These are phyloP conservation scores for Kwoniella sp. DNA, from an alignment of 768 basidiomycete genomes.

Conservation along the genomic window DNA sequence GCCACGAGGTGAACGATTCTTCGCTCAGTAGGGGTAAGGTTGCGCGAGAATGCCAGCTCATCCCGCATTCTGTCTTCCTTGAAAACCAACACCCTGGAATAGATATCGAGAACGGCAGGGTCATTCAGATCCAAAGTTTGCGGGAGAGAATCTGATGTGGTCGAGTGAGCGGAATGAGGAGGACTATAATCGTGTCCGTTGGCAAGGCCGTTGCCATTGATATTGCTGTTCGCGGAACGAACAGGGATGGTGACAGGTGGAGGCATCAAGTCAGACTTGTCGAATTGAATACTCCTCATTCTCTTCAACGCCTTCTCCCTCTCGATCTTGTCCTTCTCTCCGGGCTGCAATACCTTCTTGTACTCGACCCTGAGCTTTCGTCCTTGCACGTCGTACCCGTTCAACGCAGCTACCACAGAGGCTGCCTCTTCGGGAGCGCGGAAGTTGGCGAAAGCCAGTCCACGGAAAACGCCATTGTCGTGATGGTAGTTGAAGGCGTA, in stretches of 20 bases:
- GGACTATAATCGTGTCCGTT: slow-evolving; percentile 34
- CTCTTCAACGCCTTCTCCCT: slow-evolving; percentile 96
- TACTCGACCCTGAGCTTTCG: slow-evolving; percentile 98
- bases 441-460: slow-evolving; percentile 97
- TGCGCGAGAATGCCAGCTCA: slow-evolving; percentile 92
- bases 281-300: slow-evolving; percentile 95
- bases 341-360: slow-evolving; percentile 98
- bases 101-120: slow-evolving; percentile 91
- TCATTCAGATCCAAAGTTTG: slow-evolving; percentile 86
- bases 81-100: slow-evolving; percentile 92
- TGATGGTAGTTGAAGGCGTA: slow-evolving; percentile 99
- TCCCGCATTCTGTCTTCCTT: slow-evolving; percentile 97
- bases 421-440: slow-evolving; percentile 87
- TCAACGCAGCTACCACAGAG: slow-evolving; percentile 90
- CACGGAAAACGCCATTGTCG: slow-evolving; percentile 95
- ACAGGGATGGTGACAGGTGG: slow-evolving; percentile 28
- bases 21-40: slow-evolving; percentile 78
- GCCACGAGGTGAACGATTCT: slow-evolving; percentile 94
- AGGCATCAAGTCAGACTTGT: slow-evolving; percentile 24
- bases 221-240: slow-evolving; percentile 11
- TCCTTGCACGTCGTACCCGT: slow-evolving; percentile 69
- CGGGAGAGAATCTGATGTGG: slow-evolving; percentile 55
- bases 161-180: slow-evolving; percentile 44
- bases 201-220: slow-evolving; percentile 14
- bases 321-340: slow-evolving; percentile 98